Evolutionary conservation across 768 basidiomycete genomes (phyloP).

Genomic region (Mrakia blollopis): DNA sequence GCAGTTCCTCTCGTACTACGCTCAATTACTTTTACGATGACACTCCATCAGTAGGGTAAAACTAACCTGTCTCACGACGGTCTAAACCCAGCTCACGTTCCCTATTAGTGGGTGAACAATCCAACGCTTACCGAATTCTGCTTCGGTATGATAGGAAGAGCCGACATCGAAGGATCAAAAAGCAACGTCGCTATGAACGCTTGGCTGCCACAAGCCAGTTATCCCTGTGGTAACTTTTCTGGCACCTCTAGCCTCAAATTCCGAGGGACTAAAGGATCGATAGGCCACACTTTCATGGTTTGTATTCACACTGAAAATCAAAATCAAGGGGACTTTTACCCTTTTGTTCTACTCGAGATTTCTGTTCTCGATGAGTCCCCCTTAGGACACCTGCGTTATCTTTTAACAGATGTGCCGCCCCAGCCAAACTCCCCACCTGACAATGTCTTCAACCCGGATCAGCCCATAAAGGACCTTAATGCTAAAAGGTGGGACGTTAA

Average conservation of each 20-base stretch:
- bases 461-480: constrained; percentile 63
- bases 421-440: constrained; percentile 78
- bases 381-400: constrained; percentile 76
- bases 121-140: constrained; percentile 74
- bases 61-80: constrained; percentile 80
- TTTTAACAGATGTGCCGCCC: constrained; percentile 75
- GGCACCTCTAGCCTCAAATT: constrained; percentile 75
- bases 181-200: constrained; percentile 78
- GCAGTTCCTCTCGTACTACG: constrained; percentile 79
- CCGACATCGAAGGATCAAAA: constrained; percentile 78
- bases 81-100: constrained; percentile 77
- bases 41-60: constrained; percentile 77
- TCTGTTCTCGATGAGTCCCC: constrained; percentile 73
- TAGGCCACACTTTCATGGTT: constrained; percentile 79
- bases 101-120: constrained; percentile 77
- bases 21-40: constrained; percentile 70
- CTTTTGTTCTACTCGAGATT: constrained; percentile 74
- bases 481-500: constrained; percentile 67
- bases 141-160: constrained; percentile 77
- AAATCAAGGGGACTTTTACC: constrained; percentile 75
- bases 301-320: constrained; percentile 76
- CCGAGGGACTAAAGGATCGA: constrained; percentile 75
- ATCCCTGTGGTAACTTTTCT: constrained; percentile 75
- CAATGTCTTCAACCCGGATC: constrained; percentile 70
- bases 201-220: constrained; percentile 77